phyloP scores from a whole-genome alignment of 306 rosid genomes.

The Ormosia emarginata region DNA sequence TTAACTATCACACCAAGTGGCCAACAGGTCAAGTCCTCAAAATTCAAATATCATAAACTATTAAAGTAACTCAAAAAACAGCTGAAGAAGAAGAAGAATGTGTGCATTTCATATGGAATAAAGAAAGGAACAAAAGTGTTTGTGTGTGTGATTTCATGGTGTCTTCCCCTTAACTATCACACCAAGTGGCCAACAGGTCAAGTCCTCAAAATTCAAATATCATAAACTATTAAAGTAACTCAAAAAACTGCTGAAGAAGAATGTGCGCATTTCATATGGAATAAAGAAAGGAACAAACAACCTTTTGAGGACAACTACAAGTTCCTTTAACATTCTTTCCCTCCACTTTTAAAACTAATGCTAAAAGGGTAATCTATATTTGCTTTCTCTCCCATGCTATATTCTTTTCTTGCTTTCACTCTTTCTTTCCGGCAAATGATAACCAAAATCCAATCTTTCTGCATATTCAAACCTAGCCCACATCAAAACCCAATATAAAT shows the following conservation, averaged over 20 bases:
- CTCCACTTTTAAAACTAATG: constrained; percentile 23
- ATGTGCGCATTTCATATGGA: constrained; percentile 24
- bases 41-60: neutral
- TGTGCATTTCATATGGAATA: constrained; percentile 27
- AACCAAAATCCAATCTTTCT: constrained; percentile 34
- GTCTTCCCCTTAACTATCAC: too few relatives aligned
- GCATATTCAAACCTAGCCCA: neutral
- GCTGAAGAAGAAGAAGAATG: too few relatives aligned
- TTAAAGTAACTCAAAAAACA: neutral
- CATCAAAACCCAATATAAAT: constrained; percentile 29
- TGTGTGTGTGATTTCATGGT: too few relatives aligned
- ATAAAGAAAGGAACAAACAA: constrained; percentile 55
- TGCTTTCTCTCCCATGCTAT: constrained; percentile 25
- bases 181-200: too few relatives aligned
- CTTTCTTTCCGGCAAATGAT: constrained; percentile 30
- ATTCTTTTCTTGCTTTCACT: constrained; percentile 67
- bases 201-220: neutral
- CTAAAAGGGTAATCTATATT: constrained; percentile 10
- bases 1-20: too few relatives aligned
- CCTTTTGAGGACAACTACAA: constrained; percentile 10
- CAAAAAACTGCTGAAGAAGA: too few relatives aligned
- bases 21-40: too few relatives aligned
- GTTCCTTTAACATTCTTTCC: constrained; percentile 51
- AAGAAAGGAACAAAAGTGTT: constrained; percentile 68
- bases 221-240: neutral